Evolutionary conservation across 768 basidiomycete species (phyloP), one percentile per base, ranked within the genome.

Genomic region (Pulveroboletus sp.): DNA sequence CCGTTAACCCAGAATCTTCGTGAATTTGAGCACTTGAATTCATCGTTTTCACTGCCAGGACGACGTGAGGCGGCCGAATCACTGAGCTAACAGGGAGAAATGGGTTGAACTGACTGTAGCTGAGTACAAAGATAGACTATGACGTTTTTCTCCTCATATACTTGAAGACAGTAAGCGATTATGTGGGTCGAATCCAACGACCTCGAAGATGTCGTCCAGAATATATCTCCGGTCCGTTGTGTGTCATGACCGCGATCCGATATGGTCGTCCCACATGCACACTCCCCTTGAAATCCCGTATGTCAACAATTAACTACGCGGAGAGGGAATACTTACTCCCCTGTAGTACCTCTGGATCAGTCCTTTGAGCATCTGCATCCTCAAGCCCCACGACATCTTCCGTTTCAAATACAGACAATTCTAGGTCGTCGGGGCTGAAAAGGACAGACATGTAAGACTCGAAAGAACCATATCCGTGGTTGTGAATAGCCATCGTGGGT

Each of bases 171-270:
- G 51, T 54, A 1, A 45, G 9, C 54, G 49, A 12, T 43, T 48
- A 7, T 38, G 27, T 9, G 49, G 48, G 17, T 36, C 55, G 24
- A 60, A 60, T 5, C 58, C 60, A 4, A 51, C 10, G 13, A 60
- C 34, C 23, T 53, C 43, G 8, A 59, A 37, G 20, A 60, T 32
- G 27, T 57, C 59, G 30, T 53, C 54, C 10, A 60, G 20, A 6
- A 40, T 32, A 27, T 60, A 56, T 13, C 58, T 31, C 59, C 55
- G 54, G 35, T 6, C 59, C 59, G 6, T 51, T 48, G 29, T 44
- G 45, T 9, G 59, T 60, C 16, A 55, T 60, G 6, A 61, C 0
- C 12, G 50, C 45, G 5, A 53, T 14, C 16, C 52, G 42, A 35
- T 59, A 56, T 3, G 20, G 42, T 17, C 35, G 31, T 16, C 57